Evolutionary conservation across 257 asterid species (phyloP), one percentile per base, ranked within the genome.

Genomic region (Paraleonurus japonicus): DNA sequence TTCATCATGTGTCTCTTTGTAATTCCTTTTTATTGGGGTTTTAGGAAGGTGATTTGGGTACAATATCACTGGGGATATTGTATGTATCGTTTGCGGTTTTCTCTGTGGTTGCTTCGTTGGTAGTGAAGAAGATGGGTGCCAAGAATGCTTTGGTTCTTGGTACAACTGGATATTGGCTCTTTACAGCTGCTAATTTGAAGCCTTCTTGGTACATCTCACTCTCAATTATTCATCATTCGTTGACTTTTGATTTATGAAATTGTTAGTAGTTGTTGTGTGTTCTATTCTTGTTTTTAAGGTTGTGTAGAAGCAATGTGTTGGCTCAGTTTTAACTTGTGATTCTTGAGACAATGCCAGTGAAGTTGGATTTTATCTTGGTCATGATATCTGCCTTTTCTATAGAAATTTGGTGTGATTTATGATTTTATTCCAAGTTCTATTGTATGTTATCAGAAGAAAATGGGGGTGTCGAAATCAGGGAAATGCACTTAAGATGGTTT

Each of bases 31-130:
- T 24, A 5, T 65, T 60, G 23, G 33, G 17, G n/a, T 69, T 69
- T 57, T 79, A 94, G 97, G 98, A 86, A 61, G 98, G 90, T 41
- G 90, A 89, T 87, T 80, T 95, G 87, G 99, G 99, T 61, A 95
- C 95, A 7, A 84, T 69, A 48, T 88, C 98, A 9, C 76, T 92
- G 69, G 99, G 98, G 80, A 89, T 95, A 75, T 63, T 95, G 95
- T 92, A 95, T 65, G 80, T 85, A 17, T 95, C 99, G 4, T 92
- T 95, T 72, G 88, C 95, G 0, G 58, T 90, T 37, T 95, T 85
- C 73, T 87, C 99, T 28, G 23, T 88, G 43, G 37, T 89, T 79
- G 95, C 99, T 80, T 89, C 98, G 3, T 61, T 86, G 75, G 90
- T 95, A 76, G 97, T 95, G 76, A 87, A 82, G 78, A 89, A 82